Percentiles rank a stretch among this genome's conserved stretches.
These are phyloP conservation scores for Kalmanozyma brasiliensis DNA, from an alignment of 1,284 basidiomycete genomes.

Conservation along the genomic window DNA sequence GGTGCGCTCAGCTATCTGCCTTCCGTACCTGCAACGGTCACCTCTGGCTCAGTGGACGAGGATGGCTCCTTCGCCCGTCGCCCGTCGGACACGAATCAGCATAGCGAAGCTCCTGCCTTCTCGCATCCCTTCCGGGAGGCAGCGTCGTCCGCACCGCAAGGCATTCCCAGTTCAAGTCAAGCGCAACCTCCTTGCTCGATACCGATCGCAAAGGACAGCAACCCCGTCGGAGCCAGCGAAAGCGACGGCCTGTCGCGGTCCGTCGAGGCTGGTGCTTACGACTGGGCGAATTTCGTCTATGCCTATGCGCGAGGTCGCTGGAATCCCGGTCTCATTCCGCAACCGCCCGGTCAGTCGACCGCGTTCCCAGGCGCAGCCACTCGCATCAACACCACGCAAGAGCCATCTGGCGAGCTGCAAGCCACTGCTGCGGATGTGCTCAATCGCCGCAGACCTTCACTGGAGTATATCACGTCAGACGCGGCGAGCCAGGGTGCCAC, in stretches of 20 bases:
- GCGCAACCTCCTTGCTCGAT: neutral
- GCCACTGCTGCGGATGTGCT: neutral
- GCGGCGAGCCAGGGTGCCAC: neutral
- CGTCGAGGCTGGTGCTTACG: conserved; percentile 50
- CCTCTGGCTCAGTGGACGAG: neutral
- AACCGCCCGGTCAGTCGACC: conserved; percentile 56
- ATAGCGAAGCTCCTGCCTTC: conserved; percentile 2
- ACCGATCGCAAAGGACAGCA: neutral
- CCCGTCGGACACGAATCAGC: neutral
- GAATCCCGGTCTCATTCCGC: conserved; percentile 56
- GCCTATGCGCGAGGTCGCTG: conserved; percentile 61
- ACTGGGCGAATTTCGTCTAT: conserved; percentile 65
- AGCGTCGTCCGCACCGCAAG: neutral
- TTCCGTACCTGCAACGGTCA: conserved; percentile 15
- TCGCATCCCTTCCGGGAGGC: conserved; percentile 23
- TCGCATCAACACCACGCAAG: conserved; percentile 19
- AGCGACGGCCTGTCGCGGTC: neutral
- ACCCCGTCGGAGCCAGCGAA: neutral
- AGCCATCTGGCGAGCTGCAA: conserved; percentile 1
- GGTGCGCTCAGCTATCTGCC: conserved; percentile 43
- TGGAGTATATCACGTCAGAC: conserved; percentile 28
- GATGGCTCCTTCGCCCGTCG: neutral
- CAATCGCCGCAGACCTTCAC: conserved; percentile 25
- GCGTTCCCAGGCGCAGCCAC: conserved; percentile 31
- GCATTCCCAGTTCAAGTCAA: neutral